Base-by-base conservation (phyloP, 805 yeast genomes). In the Ogataea trehaloabstinens region DNA sequence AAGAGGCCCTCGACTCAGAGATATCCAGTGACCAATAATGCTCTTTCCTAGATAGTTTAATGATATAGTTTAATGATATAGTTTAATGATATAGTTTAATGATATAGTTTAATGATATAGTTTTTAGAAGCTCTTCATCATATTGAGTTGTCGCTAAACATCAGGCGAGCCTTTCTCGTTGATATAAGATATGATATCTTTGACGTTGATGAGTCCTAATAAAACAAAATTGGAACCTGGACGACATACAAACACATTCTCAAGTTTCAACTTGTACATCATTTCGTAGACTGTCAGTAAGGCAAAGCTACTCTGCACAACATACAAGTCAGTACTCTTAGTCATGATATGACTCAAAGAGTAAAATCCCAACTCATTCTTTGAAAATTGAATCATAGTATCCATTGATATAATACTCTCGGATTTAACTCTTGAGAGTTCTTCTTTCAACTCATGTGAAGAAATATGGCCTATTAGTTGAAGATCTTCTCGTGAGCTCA, bases 401-500 rank as follows among this genome's bases (percentile, higher is more conserved):
- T 45, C 48, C 43, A 47, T 36, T 2, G 51, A 42, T 2, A 49
- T 37, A 1, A 44, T 24, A 4, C 28, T 38, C n/a, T 44, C 38
- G 2, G 16, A 17, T 19, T 32, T 41, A 32, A 42, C 40, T 38
- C 16, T 46, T 0, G 33, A 18, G 6, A 58, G 13, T 15, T 70
- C 69, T 5, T 47, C 38, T 11, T 43, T 40, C 17, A 76, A 45
- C 21, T 70, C 74, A 24, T 52, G 55, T 4, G 67, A 42, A 1
- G 72, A 53, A 4, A 76, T 48, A 59, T 67, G 71, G 1, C 82
- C 82, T 3, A 66, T 29, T 3, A 76, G 45, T 3, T 48, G 56
- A 19, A 54, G 66, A 34, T 55, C 63, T 11, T 47, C 47, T 33
- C 48, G 53, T 35, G 61, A 64, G 37, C 56, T 58, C 49, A 75